phyloP scores from a whole-genome alignment of 306 rosid genomes.

The Glycine tomentella region DNA sequence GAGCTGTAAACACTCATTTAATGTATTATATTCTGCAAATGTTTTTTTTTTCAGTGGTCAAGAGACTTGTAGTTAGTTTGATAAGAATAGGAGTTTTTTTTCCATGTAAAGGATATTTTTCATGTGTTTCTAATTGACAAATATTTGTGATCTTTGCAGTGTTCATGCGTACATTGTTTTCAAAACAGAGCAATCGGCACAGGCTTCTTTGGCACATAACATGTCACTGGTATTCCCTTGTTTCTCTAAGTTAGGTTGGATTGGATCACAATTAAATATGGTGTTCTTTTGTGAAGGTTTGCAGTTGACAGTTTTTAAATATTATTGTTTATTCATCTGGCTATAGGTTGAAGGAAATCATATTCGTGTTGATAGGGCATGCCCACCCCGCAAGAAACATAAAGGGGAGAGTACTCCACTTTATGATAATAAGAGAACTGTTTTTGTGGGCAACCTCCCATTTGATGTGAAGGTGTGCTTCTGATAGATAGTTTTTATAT shows the following conservation, averaged over 20 bases:
- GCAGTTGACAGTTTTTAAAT: background rate
- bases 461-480: conserved; percentile 88
- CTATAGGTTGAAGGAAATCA: conserved; percentile 86
- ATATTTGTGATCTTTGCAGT: conserved; percentile 60
- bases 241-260: conserved; percentile 21
- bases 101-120: background rate
- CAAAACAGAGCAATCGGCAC: conserved; percentile 73
- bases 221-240: conserved; percentile 77
- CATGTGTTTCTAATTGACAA: conserved; percentile 33
- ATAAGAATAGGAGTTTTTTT: background rate
- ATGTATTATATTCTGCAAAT: conserved; percentile 24
- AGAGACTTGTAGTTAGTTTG: no score
- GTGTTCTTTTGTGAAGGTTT: conserved; percentile 3
- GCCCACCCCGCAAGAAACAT: conserved; percentile 95
- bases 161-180: conserved; percentile 88
- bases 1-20: conserved; percentile 9
- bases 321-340: conserved; percentile 34
- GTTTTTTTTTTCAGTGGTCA: background rate
- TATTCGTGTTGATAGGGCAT: conserved; percentile 94
- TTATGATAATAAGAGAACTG: conserved; percentile 87
- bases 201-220: conserved; percentile 85
- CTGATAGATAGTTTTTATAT: background rate
- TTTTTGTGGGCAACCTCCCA: conserved; percentile 96
- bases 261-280: background rate
- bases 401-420: conserved; percentile 70